Conservation (phyloP, 1,284 basidiomycete species). For the Leccinum subrobustum region DNA sequence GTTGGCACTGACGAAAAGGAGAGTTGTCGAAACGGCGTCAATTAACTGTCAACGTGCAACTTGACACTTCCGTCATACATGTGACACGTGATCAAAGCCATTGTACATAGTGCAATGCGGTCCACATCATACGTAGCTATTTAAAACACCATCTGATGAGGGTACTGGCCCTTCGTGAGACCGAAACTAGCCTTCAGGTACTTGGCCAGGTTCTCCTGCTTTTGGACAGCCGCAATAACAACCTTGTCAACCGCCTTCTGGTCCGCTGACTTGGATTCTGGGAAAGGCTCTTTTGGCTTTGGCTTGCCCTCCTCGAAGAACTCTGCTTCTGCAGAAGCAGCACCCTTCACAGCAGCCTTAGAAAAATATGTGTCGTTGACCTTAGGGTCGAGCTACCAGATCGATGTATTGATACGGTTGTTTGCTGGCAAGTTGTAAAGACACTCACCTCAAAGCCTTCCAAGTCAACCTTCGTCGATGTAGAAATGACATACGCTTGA, state of each 20-base stretch:
- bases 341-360: constrained; percentile 72
- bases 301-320: constrained; percentile 95
- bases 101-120: constrained; percentile 9
- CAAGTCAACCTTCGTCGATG: constrained; percentile 93
- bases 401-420: constrained; percentile 12
- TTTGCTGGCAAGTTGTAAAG: background rate
- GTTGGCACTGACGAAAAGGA: no score
- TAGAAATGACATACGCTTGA: constrained; percentile 99
- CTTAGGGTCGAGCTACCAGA: constrained; percentile 75
- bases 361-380: constrained; percentile 95
- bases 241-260: constrained; percentile 93
- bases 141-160: constrained; percentile 87
- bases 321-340: constrained; percentile 86
- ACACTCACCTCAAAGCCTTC: constrained; percentile 65
- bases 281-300: constrained; percentile 88
- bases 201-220: constrained; percentile 89
- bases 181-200: constrained; percentile 95
- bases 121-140: constrained; percentile 24
- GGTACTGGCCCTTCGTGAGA: constrained; percentile 92
- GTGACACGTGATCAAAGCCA: constrained; percentile 18
- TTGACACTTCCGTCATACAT: background rate
- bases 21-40: background rate
- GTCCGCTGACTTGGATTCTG: constrained; percentile 87
- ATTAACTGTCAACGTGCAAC: background rate
- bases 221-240: constrained; percentile 86